Base-by-base conservation (phyloP, 1,284 basidiomycete species). In the Malassezia pachydermatis region DNA sequence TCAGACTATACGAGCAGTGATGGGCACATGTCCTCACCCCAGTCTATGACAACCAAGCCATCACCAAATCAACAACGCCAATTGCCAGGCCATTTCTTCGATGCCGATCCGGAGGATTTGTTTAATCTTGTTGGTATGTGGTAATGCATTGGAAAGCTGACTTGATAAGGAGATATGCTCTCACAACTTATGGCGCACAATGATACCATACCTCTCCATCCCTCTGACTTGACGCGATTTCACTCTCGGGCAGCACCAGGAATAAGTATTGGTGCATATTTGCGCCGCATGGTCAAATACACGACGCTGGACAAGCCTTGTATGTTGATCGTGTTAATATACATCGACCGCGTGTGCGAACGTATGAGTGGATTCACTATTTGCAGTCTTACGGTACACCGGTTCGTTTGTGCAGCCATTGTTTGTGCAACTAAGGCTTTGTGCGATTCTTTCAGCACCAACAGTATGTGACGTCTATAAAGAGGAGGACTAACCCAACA, bases 391-490 rank as follows among this genome's bases (percentile, higher is more conserved):
- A 71, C 68, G 8, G 68, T 71, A 13, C 68, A 71, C 49, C 59
- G 68, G 2, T 71, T 71, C 53, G 57, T 68, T 29, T 71, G 67
- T 32, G 68, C 67, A 2, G 62, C 65, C 17, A 61, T 71, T 25
- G 63, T 71, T 1, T 67, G 65, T 38, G 65, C 67, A 4, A 61
- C 51, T 50, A 71, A 71, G 39, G 68, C 65, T 14, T 51, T 71
- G 11, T 71, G 68, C 53, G 68, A 71, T 45, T 60, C 68, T 0
- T 71, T 71, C 48, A 67, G 62, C 40, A 71, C 68, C 19, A 71
- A 71, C 55, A 46, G 55, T 55, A 45, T 39, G 59, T 51, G 24
- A 10, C 30, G 16, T 7, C 32, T 39, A n/a, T n/a, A n/a, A n/a
- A n/a, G n/a, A n/a, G n/a, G n/a, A n/a, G n/a, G n/a, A n/a, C n/a